Base-by-base conservation (phyloP, 1,139 yeast species). In the Scheffersomyces segobiensis region DNA sequence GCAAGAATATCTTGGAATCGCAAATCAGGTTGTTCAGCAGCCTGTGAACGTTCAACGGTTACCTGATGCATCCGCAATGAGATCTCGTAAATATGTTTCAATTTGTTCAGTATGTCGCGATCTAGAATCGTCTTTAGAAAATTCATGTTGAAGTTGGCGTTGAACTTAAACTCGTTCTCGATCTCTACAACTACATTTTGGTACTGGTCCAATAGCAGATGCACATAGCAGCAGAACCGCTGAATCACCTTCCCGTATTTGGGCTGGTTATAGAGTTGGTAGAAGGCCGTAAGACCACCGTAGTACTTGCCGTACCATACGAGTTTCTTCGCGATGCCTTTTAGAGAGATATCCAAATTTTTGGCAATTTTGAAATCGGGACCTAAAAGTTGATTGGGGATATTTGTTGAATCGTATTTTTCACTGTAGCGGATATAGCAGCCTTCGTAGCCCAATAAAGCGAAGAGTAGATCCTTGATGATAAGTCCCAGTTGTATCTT, bases 391-490 rank as follows among this genome's bases (percentile, higher is more conserved):
- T 83, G 68, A 12, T 72, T 65, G 7, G 68, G 69, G 3, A 69
- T 59, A 20, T 74, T 71, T 0, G 62, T 56, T 0, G 86, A 85
- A 65, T 87, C 85, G 65, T 84, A 91, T 39, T 80, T 78, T 55
- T 86, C 90, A 52, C 88, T 81, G 67, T 84, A 91, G 52, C 93
- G 78, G 32, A 95, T 85, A 65, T 89, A 92, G 47, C 80, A 79
- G 0, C 98, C 98, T 70, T 93, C 97, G 52, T 85, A 76, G 0
- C 98, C 98, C 55, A 87, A 66, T 26, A 95, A 72, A 1, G 90
- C 87, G 64, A 82, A 84, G 21, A 92, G 67, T 17, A 93, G 71
- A 69, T 95, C 99, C 60, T 85, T 82, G 42, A 90, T 79, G 1
- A 93, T 81, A 20, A 88, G 77, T 0, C 89, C 88, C 68, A 92